Evolutionary conservation across 2,329 filamentous ascomycete species (phyloP), one percentile per base, ranked within the genome.

Genomic region (Xylariaceae sp.): DNA sequence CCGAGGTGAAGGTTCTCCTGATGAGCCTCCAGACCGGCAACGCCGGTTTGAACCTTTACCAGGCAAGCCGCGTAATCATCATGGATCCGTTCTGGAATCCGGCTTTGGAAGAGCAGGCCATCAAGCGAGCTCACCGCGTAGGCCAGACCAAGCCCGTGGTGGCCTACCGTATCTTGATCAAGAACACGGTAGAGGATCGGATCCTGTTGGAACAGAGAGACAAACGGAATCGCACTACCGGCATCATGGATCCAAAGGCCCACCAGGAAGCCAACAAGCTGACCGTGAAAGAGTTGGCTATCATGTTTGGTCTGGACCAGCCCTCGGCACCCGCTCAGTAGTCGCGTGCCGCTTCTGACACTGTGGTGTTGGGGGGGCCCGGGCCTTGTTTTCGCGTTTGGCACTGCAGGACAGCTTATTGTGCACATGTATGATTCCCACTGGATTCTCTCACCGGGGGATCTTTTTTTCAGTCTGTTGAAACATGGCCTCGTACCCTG

Each of bases 1-100:
- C 58, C 6, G 64, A 67, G 17, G 55, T 69, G 10, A 66, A 69
- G 30, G 13, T 91, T 69, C 87, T 92, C 81, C 77, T 92, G 13
- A 80, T 91, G 8, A 89, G 87, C 6, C 77, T 92, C 58, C 89
- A 88, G 68, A 88, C 88, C 1, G 88, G 88, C 9, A 92, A 91
- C 68, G 82, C 88, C 1, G 88, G 88, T 2, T 76, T 92, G 48
- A 92, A 92, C 67, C 78, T 92, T 13, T 85, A 85, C 51, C 82
- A 83, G 49, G 88, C 88, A 1, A 86, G 82, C 1, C 85, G 88
- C 63, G 87, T 91, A 61, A 87, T 91, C 68, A 84, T 91, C 58
- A 80, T 90, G 45, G 88, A 91, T 69, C 88, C 88, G 0, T 90
- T 90, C 74, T 90, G 87, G 87, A 91, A 91, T 61, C 88, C 88